Evolutionary conservation across 495 filamentous ascomycete species (phyloP).

Genomic region (Aspergillus nanangensis): DNA sequence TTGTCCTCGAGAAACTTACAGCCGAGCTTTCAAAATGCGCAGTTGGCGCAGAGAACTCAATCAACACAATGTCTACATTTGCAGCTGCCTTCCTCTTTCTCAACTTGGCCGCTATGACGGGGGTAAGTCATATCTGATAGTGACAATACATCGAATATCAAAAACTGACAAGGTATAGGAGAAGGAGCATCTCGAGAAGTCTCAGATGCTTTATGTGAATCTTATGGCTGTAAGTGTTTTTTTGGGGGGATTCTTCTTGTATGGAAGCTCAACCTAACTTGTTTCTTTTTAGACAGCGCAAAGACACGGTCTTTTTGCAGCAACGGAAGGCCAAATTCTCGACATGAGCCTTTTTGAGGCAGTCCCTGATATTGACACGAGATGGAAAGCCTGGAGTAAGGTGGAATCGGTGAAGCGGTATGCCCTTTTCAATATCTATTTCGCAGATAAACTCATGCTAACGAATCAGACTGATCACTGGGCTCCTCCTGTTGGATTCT

Average conservation of each 20-base stretch:
- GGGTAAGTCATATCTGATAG: constrained; percentile 27
- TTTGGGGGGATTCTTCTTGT: neutral
- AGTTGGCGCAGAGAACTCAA: constrained; percentile 28
- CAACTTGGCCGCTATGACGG: constrained; percentile 46
- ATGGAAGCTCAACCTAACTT: neutral
- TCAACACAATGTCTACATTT: constrained; percentile 39
- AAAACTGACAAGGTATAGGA: constrained; percentile 29
- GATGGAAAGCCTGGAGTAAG: constrained; percentile 52
- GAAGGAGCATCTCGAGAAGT: constrained; percentile 40
- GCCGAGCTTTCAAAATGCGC: constrained; percentile 37
- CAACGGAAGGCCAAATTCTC: constrained; percentile 41
- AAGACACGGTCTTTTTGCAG: constrained; percentile 46
- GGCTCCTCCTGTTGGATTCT: constrained; percentile 44
- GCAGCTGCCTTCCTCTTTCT: constrained; percentile 44
- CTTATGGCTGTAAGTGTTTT: constrained; percentile 45
- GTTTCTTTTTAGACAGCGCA: constrained; percentile 43
- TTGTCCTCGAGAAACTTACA: constrained; percentile 36
- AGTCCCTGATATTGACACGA: constrained; percentile 40
- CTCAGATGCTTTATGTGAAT: constrained; percentile 47
- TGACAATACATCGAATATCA: neutral
- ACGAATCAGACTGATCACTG: constrained; percentile 37
- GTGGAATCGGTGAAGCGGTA: constrained; percentile 49
- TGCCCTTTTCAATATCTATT: neutral
- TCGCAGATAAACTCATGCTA: neutral
- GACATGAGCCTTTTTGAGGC: constrained; percentile 42